These are phyloP conservation scores for Neopestalotiopsis sp. DNA, from an alignment of 2,329 filamentous ascomycete genomes.

Conservation along the genomic window DNA sequence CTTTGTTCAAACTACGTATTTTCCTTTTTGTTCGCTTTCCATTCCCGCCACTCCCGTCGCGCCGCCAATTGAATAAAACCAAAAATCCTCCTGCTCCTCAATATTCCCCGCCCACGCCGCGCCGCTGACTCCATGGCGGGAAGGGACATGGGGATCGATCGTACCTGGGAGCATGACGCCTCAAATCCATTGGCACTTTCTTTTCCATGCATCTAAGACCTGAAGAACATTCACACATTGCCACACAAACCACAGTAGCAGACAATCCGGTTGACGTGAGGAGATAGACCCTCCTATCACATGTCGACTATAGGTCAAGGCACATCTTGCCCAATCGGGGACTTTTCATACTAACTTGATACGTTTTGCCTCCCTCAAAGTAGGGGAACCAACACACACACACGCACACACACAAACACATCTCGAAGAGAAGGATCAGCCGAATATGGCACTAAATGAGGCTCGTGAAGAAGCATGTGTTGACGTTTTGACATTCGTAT, in stretches of 20 bases:
- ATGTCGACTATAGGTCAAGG: background rate
- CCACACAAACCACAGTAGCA: too few species aligned
- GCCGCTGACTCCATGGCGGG: background rate
- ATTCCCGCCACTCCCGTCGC: background rate
- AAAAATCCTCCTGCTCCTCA: background rate
- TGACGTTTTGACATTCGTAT: background rate
- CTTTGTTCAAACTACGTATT: background rate
- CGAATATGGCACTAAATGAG: background rate
- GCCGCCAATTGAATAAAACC: background rate
- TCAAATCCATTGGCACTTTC: background rate
- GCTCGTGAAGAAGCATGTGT: background rate
- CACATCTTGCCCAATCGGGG: background rate
- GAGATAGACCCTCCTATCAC: background rate
- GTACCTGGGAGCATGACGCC: background rate
- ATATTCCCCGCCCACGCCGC: background rate
- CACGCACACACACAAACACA: background rate
- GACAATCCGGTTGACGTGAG: background rate
- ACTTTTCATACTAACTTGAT: background rate
- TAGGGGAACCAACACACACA: background rate
- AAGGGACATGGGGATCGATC: background rate
- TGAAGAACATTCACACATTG: background rate
- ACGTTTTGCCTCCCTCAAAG: background rate
- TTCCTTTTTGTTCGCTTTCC: background rate
- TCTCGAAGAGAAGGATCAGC: slow-evolving; percentile 10
- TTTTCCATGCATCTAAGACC: background rate